A percentile compares a stretch with the other conserved stretches of the same genome.
These are phyloP conservation scores for Candida lessepsii DNA, from an alignment of 805 yeast species.

Conservation along the genomic window DNA sequence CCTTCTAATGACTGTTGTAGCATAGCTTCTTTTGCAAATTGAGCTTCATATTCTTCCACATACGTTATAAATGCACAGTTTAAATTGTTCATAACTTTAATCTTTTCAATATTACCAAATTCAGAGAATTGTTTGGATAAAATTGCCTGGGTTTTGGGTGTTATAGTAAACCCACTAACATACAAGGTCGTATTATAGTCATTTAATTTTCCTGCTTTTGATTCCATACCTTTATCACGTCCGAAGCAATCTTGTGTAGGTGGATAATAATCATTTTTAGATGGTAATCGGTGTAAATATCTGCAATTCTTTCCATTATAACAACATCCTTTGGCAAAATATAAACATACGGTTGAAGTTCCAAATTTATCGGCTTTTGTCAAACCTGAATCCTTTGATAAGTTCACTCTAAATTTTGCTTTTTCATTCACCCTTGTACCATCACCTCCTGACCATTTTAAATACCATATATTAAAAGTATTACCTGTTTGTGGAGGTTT, in stretches of 20 bases:
- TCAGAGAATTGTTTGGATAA: slow-evolving; percentile 54
- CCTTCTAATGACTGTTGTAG: slow-evolving; percentile 67
- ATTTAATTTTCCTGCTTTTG: slow-evolving; percentile 77
- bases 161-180: slow-evolving; percentile 58
- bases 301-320: slow-evolving; percentile 72
- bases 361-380: slow-evolving; percentile 62
- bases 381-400: slow-evolving; percentile 66
- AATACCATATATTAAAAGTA: slow-evolving; percentile 83
- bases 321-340: slow-evolving; percentile 89
- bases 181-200: slow-evolving; percentile 71
- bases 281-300: slow-evolving; percentile 76
- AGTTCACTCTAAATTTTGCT: slow-evolving; percentile 59
- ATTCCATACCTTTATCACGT: slow-evolving; percentile 76
- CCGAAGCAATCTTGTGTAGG: slow-evolving; percentile 88
- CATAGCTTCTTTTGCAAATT: slow-evolving; percentile 96
- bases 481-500: slow-evolving; percentile 80
- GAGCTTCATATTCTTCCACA: slow-evolving; percentile 70
- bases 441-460: slow-evolving; percentile 85
- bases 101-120: slow-evolving; percentile 72
- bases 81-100: slow-evolving; percentile 58
- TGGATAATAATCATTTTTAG: slow-evolving; percentile 52
- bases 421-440: slow-evolving; percentile 42
- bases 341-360: slow-evolving; percentile 57
- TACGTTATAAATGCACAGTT: slow-evolving; percentile 80
- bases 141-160: slow-evolving; percentile 33